Evolutionary conservation across 2,329 filamentous ascomycete genomes (phyloP), one percentile per base, ranked within the genome.

Genomic region (Epichloe gansuensis): DNA sequence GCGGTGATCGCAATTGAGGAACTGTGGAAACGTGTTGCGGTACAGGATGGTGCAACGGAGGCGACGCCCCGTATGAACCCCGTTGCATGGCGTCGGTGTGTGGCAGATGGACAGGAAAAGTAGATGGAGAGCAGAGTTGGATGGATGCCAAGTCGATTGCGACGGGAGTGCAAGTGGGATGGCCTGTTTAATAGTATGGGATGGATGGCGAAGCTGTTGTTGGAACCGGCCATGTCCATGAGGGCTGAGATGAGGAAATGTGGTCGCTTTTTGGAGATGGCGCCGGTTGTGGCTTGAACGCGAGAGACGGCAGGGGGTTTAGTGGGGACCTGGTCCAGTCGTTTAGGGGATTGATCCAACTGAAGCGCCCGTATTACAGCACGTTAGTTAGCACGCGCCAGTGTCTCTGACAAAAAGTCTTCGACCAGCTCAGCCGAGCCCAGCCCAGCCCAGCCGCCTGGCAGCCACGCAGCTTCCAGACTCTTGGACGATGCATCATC

Each of bases 1-100:
- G 91, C 55, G 93, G 93, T 53, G 93, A 97, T 69, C 94, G 84
- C 67, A 98, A 82, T 73, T 97, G 93, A 44, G 93, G 93, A 48
- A 98, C 93, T 53, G 90, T 95, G 65, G 93, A 97, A 63, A 97
- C 91, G 76, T 98, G 93, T 71, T 98, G 93, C 56, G 93, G 93
- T 54, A 97, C 89, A 53, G 93, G 93, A 68, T 97, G 93, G 71
- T 97, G 93, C 61, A 97, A 82, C 59, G 91, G 90, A 66, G 90
- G 91, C 65, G 89, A 95, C 64, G 90, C 87, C 68, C 82, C 81
- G 73, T 93, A 95, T 51, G 81, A 76, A 66, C 84, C 77, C 67
- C 89, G 86, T 73, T 96, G 91, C 91, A 96, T 96, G 55, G 65
- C 55, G 54, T 31, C 9, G 43, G 4, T 31, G 47, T 47, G 8